These are phyloP conservation scores for Boletus rubroflammeus DNA, from an alignment of 768 basidiomycete species.

Conservation along the genomic window DNA sequence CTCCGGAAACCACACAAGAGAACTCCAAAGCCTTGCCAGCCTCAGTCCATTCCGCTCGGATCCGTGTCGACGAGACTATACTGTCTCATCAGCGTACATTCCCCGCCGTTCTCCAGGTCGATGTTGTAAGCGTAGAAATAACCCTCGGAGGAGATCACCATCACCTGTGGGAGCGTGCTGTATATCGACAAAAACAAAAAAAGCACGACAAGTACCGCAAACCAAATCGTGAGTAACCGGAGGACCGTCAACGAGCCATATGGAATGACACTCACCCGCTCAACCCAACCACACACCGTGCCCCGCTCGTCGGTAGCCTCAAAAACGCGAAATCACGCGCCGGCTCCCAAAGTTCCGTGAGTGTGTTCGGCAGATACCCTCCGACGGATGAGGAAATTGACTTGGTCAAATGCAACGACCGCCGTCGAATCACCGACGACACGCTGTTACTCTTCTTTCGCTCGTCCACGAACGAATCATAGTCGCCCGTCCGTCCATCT, in stretches of 20 bases:
- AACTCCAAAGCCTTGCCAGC: neutral
- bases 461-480: conserved; percentile 79
- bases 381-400: conserved; percentile 75
- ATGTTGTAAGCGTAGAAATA: conserved; percentile 96
- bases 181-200: neutral
- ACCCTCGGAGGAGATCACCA: conserved; percentile 95
- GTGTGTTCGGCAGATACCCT: conserved; percentile 79
- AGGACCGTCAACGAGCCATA: neutral
- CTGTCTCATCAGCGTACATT: conserved; percentile 93
- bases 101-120: conserved; percentile 93
- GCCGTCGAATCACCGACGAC: conserved; percentile 62
- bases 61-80: conserved; percentile 50
- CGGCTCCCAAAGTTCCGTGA: conserved; percentile 98
- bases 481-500: conserved; percentile 62
- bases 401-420: conserved; percentile 73
- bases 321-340: conserved; percentile 91
- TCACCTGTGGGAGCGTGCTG: conserved; percentile 92
- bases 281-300: conserved; percentile 83
- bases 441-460: conserved; percentile 59
- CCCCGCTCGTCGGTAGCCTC: conserved; percentile 73
- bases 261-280: conserved; percentile 61
- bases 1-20: neutral
- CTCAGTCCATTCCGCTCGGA: conserved; percentile 30
- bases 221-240: neutral
- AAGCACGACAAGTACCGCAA: neutral